Conservation (phyloP, 2,329 filamentous ascomycete genomes). For the Fusarium odoratissimum region DNA sequence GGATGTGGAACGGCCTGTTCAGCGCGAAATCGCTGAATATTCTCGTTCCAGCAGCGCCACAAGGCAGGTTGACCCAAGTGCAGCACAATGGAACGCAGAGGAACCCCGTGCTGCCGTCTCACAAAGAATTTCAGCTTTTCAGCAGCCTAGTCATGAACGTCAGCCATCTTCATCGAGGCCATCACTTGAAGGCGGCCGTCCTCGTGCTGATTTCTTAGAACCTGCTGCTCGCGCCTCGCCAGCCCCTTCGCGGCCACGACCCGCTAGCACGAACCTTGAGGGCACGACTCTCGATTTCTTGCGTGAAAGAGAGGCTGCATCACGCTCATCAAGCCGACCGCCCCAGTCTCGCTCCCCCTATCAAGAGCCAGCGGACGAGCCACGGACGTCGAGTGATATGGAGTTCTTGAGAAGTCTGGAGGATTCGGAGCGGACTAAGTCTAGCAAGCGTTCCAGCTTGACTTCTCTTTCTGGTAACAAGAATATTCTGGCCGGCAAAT, state of each 20-base stretch:
- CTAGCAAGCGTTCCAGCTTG: slow-evolving; percentile 78
- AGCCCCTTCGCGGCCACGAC: slow-evolving; percentile 68
- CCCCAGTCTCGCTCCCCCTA: slow-evolving; percentile 55
- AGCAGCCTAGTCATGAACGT: slow-evolving; percentile 44
- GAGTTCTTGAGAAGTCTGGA: slow-evolving; percentile 86
- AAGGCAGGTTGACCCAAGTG: slow-evolving; percentile 38
- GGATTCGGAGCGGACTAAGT: slow-evolving; percentile 62
- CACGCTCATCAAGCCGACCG: slow-evolving; percentile 52
- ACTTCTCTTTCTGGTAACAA: slow-evolving; percentile 80
- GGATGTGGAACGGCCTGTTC: slow-evolving; percentile 26
- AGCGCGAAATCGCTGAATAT: slow-evolving; percentile 39
- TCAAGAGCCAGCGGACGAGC: slow-evolving; percentile 51
- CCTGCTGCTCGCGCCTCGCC: slow-evolving; percentile 42
- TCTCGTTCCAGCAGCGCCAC: slow-evolving; percentile 46
- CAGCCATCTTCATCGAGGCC: slow-evolving; percentile 44
- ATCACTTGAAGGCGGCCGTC: slow-evolving; percentile 44
- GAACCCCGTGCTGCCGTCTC: slow-evolving; percentile 35
- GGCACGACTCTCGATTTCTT: slow-evolving; percentile 82
- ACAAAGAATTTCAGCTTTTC: slow-evolving; percentile 42
- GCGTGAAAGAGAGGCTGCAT: slow-evolving; percentile 76
- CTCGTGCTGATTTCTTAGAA: slow-evolving; percentile 44
- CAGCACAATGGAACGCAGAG: slow-evolving; percentile 26
- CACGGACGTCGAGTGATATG: slow-evolving; percentile 72
- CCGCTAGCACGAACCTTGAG: slow-evolving; percentile 84
- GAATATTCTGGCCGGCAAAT: slow-evolving; percentile 85